phyloP scores from a whole-genome alignment of 2,329 filamentous ascomycete species.

The Podosphaera xanthii region DNA sequence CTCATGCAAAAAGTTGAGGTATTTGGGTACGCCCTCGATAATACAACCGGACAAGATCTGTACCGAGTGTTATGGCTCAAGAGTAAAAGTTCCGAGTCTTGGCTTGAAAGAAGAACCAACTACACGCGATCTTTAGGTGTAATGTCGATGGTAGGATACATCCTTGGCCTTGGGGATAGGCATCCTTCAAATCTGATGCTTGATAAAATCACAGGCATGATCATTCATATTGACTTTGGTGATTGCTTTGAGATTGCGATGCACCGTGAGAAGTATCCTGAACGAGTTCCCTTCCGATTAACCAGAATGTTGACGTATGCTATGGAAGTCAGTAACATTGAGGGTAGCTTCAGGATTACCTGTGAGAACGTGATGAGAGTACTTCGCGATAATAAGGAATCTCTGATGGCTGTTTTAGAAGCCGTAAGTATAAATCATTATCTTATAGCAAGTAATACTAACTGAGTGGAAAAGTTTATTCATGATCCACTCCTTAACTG shows the following conservation, averaged over 20 bases:
- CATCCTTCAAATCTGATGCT: constrained; percentile 97
- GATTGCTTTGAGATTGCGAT: constrained; percentile 99
- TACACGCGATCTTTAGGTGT: constrained; percentile 93
- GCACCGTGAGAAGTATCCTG: constrained; percentile 98
- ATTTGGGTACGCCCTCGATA: constrained; percentile 96
- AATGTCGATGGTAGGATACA: constrained; percentile 99
- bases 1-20: constrained; percentile 99
- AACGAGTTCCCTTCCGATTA: constrained; percentile 89
- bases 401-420: constrained; percentile 92
- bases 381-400: constrained; percentile 89
- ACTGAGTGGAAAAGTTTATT: constrained; percentile 46
- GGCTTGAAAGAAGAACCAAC: constrained; percentile 94
- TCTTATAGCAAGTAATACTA: not conserved
- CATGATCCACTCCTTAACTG: constrained; percentile 97
- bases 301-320: constrained; percentile 98
- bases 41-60: constrained; percentile 93
- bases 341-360: constrained; percentile 92
- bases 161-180: constrained; percentile 83
- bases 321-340: constrained; percentile 99
- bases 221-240: constrained; percentile 96
- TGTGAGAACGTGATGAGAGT: constrained; percentile 98
- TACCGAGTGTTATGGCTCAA: constrained; percentile 98
- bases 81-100: constrained; percentile 92
- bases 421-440: constrained; percentile 41
- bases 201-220: constrained; percentile 84